Base-by-base conservation (phyloP, 1,284 basidiomycete species). In the Papiliotrema fonsecae region DNA sequence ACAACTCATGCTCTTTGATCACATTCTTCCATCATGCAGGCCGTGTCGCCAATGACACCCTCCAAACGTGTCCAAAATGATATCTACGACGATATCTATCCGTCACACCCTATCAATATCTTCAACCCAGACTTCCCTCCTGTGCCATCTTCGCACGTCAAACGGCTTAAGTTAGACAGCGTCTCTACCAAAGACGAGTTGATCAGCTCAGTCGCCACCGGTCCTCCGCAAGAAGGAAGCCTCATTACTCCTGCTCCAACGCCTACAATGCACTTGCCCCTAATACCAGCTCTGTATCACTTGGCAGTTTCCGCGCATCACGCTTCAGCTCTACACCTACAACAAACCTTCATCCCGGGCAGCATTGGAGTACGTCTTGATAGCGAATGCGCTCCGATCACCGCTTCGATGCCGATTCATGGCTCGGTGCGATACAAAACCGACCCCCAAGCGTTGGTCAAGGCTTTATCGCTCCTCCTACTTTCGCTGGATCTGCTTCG, bases 301-400 rank as follows among this genome's bases (percentile, higher is more conserved):
- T 38, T 55, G 9, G 67, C 69, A 3, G 18, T 58, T 4, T 45
- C 56, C 2, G 64, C 69, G 11, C 65, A 69, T 51, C 41, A 46
- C 19, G 52, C 58, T 2, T 54, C 67, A 10, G 42, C 47, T 13
- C 40, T 18, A 2, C 67, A 69, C 45, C 49, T 64, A n/a, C 61
- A 61, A 38, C 68, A 72, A 53, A 55, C 57, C 1, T 70, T 67
- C 37, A 49, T 72, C 6, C 69, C 67, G 1, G 21, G 9, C 10
- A 3, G 34, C 16, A 31, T 32, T 22, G 3, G 14, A 3, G 3
- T 27, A 38, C 10, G n/a, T n/a, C n/a, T 21, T 13, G 11, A 18
- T 11, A 11, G 19, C 11, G 28, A 22, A 11, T 32, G 13, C 42
- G 26, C 51, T 19, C 39, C 48, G 22, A 49, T 62, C 16, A 41